Base-by-base conservation (phyloP, 1,284 basidiomycete genomes). In the Leccinum pseudoinsigne region DNA sequence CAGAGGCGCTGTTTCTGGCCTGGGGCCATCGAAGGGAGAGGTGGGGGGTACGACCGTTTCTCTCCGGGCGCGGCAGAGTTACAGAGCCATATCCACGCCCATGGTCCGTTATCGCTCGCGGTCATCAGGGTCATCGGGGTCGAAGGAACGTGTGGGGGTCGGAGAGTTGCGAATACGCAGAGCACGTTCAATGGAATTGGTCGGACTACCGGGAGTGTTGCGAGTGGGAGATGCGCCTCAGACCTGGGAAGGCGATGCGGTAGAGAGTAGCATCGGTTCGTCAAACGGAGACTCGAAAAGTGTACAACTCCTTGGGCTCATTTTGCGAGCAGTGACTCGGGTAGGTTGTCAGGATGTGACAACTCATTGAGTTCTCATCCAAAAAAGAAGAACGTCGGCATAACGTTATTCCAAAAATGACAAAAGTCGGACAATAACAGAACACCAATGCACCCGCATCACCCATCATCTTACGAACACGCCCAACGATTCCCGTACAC, bases 51-150 rank as follows among this genome's bases (percentile, higher is more conserved):
- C 76, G 16, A 86, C 70, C 3, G 89, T 90, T 60, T 86, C 86
- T 66, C 88, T 82, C 28, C 91, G 83, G 1, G 90, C 90, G 45
- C 86, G 81, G 34, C 90, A 91, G 56, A 93, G 84, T 60, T 93
- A 90, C 72, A 92, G 84, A 55, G 91, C 92, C 84, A 93, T 91
- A 71, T 93, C 91, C 0, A 88, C 92, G 68, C 10, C 31, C 86
- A 94, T 89, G 2, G 89, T 85, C 18, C 90, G 83, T 77, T 94
- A 92, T 16, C 92, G 84, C 72, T 94, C 92, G 58, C 85, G 31
- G 31, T 9, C 31, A 31, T 31, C 31, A 9, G 3, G 31, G 31
- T 31, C 31, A 9, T 31, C 10, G 81, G 81, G 82, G 72, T 91
- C 88, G 66, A 84, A 83, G 9, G 86, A 81, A 47, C 89, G 83